These are phyloP conservation scores for Spergularia bocconei DNA, from an alignment of 148 eudicot genomes.

Conservation along the genomic window DNA sequence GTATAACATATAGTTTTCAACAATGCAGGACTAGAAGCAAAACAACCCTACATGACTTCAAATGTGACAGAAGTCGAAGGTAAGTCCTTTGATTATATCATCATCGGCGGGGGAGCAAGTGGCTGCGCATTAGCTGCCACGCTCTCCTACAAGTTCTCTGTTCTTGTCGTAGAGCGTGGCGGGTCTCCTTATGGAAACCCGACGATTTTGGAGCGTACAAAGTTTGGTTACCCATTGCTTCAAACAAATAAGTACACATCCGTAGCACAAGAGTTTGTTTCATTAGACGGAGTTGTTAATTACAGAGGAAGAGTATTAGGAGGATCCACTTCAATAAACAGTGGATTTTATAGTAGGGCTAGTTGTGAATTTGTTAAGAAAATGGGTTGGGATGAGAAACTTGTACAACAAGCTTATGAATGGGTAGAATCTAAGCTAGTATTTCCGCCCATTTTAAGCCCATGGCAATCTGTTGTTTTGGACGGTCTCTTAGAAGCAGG, in stretches of 20 bases:
- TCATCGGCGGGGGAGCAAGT: conserved; percentile 44
- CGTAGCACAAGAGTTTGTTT: conserved; percentile 39
- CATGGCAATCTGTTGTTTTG: conserved; percentile 38
- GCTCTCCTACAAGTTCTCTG: conserved; percentile 39
- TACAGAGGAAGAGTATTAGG: conserved; percentile 46
- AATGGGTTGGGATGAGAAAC: conserved; percentile 33
- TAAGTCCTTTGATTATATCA: conserved; percentile 44
- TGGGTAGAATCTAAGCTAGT: conserved; percentile 44
- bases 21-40: conserved; percentile 20
- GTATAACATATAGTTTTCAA: neutral
- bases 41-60: conserved; percentile 38
- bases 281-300: conserved; percentile 39
- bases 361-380: conserved; percentile 32
- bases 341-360: conserved; percentile 45
- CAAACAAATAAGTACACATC: conserved; percentile 36
- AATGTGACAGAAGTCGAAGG: conserved; percentile 30
- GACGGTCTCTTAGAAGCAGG: conserved; percentile 38
- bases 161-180: conserved; percentile 43
- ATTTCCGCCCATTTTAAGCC: conserved; percentile 32
- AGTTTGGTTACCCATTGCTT: conserved; percentile 33
- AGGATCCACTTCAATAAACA: conserved; percentile 44
- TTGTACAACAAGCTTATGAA: conserved; percentile 39
- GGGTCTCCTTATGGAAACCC: conserved; percentile 41
- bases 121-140: conserved; percentile 48
- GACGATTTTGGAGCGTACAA: conserved; percentile 21